Evolutionary conservation across 2,329 filamentous ascomycete species (phyloP).

Genomic region (Myriosclerotinia scirpicola): DNA sequence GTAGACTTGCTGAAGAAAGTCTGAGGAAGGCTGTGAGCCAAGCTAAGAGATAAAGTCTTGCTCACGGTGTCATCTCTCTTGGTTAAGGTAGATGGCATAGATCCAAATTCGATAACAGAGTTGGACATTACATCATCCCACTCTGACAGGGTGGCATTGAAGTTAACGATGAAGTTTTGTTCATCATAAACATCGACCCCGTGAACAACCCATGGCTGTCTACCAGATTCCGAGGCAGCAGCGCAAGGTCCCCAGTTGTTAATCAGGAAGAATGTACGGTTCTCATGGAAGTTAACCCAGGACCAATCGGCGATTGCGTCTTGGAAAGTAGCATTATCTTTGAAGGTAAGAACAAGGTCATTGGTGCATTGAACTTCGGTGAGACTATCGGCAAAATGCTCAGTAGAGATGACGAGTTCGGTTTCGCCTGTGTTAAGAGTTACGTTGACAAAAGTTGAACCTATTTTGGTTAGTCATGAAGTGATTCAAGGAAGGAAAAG

Average conservation of each 20-base stretch:
- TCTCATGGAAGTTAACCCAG: slow-evolving; percentile 23
- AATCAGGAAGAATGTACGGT: slow-evolving; percentile 24
- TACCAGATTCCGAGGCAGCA: slow-evolving; percentile 4
- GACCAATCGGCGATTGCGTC: slow-evolving; percentile 22
- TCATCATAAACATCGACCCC: slow-evolving; percentile 20
- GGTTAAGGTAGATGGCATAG: neutral
- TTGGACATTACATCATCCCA: slow-evolving; percentile 20
- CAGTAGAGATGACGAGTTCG: slow-evolving; percentile 21
- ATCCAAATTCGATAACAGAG: slow-evolving; percentile 18
- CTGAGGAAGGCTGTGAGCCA: slow-evolving; percentile 19
- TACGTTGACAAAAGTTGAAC: slow-evolving; percentile 23
- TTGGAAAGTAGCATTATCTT: slow-evolving; percentile 17
- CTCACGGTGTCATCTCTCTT: slow-evolving; percentile 12
- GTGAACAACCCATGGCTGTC: slow-evolving; percentile 23
- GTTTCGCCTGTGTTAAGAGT: slow-evolving; percentile 22
- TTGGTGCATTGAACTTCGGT: slow-evolving; percentile 14
- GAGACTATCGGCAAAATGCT: slow-evolving; percentile 17
- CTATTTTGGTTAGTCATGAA: slow-evolving; percentile 1
- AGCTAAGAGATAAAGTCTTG: neutral
- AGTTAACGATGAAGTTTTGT: slow-evolving; percentile 22
- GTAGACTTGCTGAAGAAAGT: slow-evolving; percentile 21
- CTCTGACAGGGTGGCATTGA: slow-evolving; percentile 21
- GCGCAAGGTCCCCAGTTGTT: slow-evolving; percentile 22
- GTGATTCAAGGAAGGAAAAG: rapidly evolving
- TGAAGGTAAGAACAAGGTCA: slow-evolving; percentile 19